Evolutionary conservation across 345 rosid species (phyloP).

Genomic region (Boechera stricta): DNA sequence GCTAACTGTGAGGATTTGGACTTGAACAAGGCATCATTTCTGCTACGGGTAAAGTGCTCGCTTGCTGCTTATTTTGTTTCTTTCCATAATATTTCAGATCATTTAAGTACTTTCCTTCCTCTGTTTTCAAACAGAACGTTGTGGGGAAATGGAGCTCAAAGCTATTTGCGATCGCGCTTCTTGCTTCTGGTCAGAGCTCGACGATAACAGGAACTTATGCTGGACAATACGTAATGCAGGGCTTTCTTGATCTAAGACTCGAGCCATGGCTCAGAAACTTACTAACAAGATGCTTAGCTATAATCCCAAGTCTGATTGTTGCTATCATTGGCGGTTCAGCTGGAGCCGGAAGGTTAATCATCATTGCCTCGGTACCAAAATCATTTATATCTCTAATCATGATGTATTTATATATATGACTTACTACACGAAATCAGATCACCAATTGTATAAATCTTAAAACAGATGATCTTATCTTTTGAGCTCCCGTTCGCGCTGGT

Average conservation of each 20-base stretch:
- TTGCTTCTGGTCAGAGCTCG: slow-evolving; percentile 97
- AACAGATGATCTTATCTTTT: slow-evolving; percentile 92
- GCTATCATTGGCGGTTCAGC: slow-evolving; percentile 89
- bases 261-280: slow-evolving; percentile 86
- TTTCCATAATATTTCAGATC: not conserved
- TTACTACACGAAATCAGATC: not conserved
- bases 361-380: slow-evolving; percentile 79
- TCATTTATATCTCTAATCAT: slow-evolving; percentile 15
- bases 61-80: not conserved
- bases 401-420: not conserved
- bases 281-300: slow-evolving; percentile 86
- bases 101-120: not conserved
- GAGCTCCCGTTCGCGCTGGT: slow-evolving; percentile 93
- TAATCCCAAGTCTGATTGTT: slow-evolving; percentile 90
- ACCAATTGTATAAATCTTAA: not conserved
- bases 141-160: slow-evolving; percentile 97
- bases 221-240: slow-evolving; percentile 99
- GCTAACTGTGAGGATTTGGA: slow-evolving; percentile 78
- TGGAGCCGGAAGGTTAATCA: slow-evolving; percentile 88
- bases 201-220: slow-evolving; percentile 98
- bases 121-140: slow-evolving; percentile 72
- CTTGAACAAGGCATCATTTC: slow-evolving; percentile 87
- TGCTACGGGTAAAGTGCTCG: slow-evolving; percentile 62
- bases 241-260: slow-evolving; percentile 81
- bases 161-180: slow-evolving; percentile 84